These are phyloP conservation scores for Mortierella antarctica DNA, from an alignment of 192 early-diverging fungal species.

Conservation along the genomic window DNA sequence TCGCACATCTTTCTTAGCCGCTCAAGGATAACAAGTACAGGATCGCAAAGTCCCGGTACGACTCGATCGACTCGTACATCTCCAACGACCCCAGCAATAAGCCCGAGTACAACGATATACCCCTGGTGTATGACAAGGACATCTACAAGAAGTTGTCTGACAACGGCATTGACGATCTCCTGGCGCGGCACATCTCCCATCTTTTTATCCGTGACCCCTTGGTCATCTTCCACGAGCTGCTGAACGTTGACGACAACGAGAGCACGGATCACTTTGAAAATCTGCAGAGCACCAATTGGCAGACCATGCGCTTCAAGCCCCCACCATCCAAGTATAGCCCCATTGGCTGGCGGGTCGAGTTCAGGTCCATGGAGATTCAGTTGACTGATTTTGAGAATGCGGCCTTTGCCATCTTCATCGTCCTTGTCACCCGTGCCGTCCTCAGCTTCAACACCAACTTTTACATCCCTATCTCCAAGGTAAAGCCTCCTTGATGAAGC, in stretches of 20 bases:
- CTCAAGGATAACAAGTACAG: conserved; percentile 78
- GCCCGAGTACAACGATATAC: conserved; percentile 93
- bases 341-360: conserved; percentile 99
- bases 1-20: conserved; percentile 59
- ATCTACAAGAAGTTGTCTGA: conserved; percentile 78
- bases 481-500: conserved; percentile 26
- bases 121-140: conserved; percentile 81
- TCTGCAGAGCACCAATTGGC: conserved; percentile 99
- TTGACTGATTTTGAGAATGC: conserved; percentile 98
- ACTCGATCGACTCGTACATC: conserved; percentile 92
- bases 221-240: conserved; percentile 91
- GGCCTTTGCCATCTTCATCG: conserved; percentile 93
- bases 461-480: conserved; percentile 96
- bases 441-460: conserved; percentile 92
- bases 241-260: conserved; percentile 85
- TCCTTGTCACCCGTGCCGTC: conserved; percentile 89
- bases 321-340: conserved; percentile 86
- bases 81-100: conserved; percentile 77
- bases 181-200: conserved; percentile 94
- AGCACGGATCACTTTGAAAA: conserved; percentile 99
- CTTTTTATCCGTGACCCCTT: conserved; percentile 98
- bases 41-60: conserved; percentile 97
- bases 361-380: conserved; percentile 97
- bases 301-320: conserved; percentile 98
- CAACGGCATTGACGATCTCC: conserved; percentile 87